A percentile compares a stretch with the other conserved stretches of the same genome.
Evolutionary conservation across 108 stramenopile genomes (phyloP).

Genomic region (Nitzschia inconspicua): DNA sequence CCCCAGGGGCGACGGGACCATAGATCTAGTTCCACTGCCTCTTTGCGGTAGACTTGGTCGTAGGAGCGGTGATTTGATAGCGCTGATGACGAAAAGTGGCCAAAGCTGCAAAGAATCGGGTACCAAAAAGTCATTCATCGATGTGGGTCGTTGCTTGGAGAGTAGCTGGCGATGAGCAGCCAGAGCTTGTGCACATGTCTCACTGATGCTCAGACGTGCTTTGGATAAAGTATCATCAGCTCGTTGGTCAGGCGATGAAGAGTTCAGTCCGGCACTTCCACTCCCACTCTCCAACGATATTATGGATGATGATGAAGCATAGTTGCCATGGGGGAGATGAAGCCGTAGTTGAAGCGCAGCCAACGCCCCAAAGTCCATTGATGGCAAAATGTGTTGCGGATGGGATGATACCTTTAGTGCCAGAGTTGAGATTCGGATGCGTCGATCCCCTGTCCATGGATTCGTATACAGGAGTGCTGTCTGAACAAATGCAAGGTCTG

Average conservation of each 20-base stretch:
- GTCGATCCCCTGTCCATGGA: conserved; percentile 51
- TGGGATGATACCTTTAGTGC: conserved; percentile 46
- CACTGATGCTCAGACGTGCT: conserved; percentile 47
- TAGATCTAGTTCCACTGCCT: neutral
- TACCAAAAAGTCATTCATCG: conserved; percentile 79
- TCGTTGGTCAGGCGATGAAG: neutral
- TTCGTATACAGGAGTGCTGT: conserved; percentile 78
- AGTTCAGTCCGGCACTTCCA: neutral
- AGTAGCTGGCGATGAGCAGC: conserved; percentile 61
- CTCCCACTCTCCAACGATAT: conserved; percentile 3
- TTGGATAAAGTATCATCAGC: conserved; percentile 1
- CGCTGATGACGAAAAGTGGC: conserved; percentile 79
- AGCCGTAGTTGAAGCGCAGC: conserved; percentile 46
- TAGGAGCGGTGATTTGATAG: conserved; percentile 65
- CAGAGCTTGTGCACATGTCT: conserved; percentile 58
- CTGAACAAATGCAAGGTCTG: conserved; percentile 64
- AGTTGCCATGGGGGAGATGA: conserved; percentile 1
- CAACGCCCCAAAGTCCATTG: conserved; percentile 59
- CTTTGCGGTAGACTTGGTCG: conserved; percentile 37
- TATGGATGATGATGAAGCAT: neutral
- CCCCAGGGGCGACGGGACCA: conserved; percentile 48
- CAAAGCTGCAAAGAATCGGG: conserved; percentile 87
- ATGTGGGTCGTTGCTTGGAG: neutral
- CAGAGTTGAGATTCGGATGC: conserved; percentile 81
- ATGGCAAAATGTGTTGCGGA: conserved; percentile 45